Conservation (phyloP, 2,329 filamentous ascomycete species). For the Aplosporella prunicola region DNA sequence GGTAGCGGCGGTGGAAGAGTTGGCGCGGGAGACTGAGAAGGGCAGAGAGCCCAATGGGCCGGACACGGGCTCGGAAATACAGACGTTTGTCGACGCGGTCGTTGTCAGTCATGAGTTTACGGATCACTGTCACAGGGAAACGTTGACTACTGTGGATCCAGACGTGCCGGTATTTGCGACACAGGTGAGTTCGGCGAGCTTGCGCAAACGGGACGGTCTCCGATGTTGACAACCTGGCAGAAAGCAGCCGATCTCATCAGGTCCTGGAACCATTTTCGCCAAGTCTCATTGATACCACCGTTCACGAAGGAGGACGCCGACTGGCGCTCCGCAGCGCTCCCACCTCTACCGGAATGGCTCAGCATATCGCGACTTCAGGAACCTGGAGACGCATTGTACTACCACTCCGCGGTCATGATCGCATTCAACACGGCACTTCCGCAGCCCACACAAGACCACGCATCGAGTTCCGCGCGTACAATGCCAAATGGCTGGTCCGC, state of each 20-base stretch:
- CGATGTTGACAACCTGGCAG: slow-evolving; percentile 16
- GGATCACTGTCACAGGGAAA: slow-evolving; percentile 56
- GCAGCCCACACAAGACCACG: slow-evolving; percentile 14
- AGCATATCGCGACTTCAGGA: slow-evolving; percentile 50
- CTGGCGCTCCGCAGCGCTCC: slow-evolving; percentile 37
- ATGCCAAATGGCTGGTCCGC: slow-evolving; percentile 6
- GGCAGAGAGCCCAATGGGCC: slow-evolving; percentile 12
- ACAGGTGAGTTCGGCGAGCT: slow-evolving; percentile 21
- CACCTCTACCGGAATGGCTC: slow-evolving; percentile 50
- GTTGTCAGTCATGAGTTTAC: slow-evolving; percentile 58
- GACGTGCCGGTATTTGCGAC: slow-evolving; percentile 52
- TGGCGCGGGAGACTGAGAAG: slow-evolving; percentile 42
- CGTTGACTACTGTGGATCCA: slow-evolving; percentile 45
- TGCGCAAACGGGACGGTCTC: not conserved
- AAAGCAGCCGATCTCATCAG: slow-evolving; percentile 49
- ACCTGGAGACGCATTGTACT: slow-evolving; percentile 47
- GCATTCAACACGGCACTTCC: slow-evolving; percentile 35
- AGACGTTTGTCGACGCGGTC: slow-evolving; percentile 47
- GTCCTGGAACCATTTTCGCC: slow-evolving; percentile 51
- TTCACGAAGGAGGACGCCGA: slow-evolving; percentile 34
- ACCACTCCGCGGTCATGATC: slow-evolving; percentile 49
- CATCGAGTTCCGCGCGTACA: not conserved
- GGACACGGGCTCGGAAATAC: slow-evolving; percentile 14
- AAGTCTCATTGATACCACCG: slow-evolving; percentile 41
- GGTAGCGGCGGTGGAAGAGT: slow-evolving; percentile 45